Conservation (phyloP, 192 early-diverging fungal species). For the Haplosporangium gracile region DNA sequence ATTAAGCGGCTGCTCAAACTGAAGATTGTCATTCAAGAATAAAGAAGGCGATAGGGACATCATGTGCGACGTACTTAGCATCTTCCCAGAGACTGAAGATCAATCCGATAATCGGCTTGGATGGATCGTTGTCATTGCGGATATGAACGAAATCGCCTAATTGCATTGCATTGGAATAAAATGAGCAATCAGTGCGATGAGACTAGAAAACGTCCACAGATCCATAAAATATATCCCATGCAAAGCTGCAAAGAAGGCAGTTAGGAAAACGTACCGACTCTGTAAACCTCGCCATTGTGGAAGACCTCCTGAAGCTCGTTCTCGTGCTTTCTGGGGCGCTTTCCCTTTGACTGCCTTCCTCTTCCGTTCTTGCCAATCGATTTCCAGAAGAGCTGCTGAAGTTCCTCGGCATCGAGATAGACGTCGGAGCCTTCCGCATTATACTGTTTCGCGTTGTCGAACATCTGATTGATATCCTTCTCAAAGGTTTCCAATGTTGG, state of each 20-base stretch:
- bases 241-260: background rate
- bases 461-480: constrained; percentile 87
- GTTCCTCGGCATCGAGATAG: constrained; percentile 81
- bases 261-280: constrained; percentile 6
- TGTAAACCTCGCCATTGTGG: background rate
- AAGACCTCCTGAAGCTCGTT: constrained; percentile 7
- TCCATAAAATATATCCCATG: background rate
- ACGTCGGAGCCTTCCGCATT: constrained; percentile 91
- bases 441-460: constrained; percentile 90
- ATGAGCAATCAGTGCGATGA: background rate
- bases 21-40: background rate
- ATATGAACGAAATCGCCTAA: constrained; percentile 32
- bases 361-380: constrained; percentile 19
- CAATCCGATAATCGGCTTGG: constrained; percentile 11
- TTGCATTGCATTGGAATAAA: background rate
- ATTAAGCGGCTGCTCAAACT: background rate
- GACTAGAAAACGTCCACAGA: background rate
- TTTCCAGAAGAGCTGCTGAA: constrained; percentile 32
- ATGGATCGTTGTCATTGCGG: background rate
- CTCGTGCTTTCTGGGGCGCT: constrained; percentile 11
- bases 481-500: constrained; percentile 70
- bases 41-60: background rate
- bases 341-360: constrained; percentile 3
- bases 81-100: constrained; percentile 23
- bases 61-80: background rate